Conservation (phyloP, 176 grass and related monocot genomes). For the Triticum monococcum region DNA sequence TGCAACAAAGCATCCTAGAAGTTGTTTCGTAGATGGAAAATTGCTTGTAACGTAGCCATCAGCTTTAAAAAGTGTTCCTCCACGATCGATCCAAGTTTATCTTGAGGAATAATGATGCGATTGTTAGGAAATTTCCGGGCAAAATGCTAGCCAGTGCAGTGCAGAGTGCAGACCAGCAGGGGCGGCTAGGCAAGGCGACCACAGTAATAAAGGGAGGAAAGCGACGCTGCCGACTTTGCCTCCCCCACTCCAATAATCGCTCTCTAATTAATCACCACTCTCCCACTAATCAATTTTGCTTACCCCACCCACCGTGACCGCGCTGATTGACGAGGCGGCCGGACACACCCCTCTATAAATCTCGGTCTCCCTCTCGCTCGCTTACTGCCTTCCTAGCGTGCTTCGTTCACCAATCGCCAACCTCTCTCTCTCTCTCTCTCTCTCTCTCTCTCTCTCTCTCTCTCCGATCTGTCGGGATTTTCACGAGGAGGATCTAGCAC, state of each 20-base stretch:
- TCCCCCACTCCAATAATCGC: background rate
- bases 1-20: background rate
- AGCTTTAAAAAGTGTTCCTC: background rate
- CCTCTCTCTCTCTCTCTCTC: background rate
- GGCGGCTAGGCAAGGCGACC: background rate
- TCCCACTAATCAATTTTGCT: background rate
- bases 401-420: background rate
- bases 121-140: background rate
- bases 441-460: background rate
- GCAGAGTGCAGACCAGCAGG: background rate
- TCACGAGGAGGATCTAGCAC: background rate
- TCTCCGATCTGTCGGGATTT: background rate
- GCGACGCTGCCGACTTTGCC: background rate
- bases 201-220: background rate
- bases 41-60: background rate
- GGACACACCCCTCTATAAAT: conserved; percentile 21
- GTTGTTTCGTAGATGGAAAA: background rate
- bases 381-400: background rate
- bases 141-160: background rate
- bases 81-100: background rate
- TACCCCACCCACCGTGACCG: conserved; percentile 30
- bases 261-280: background rate
- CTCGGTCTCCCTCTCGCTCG: background rate
- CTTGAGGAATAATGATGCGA: background rate
- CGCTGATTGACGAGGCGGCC: background rate